Conservation (phyloP, 805 yeast genomes). For the Candida railenensis region DNA sequence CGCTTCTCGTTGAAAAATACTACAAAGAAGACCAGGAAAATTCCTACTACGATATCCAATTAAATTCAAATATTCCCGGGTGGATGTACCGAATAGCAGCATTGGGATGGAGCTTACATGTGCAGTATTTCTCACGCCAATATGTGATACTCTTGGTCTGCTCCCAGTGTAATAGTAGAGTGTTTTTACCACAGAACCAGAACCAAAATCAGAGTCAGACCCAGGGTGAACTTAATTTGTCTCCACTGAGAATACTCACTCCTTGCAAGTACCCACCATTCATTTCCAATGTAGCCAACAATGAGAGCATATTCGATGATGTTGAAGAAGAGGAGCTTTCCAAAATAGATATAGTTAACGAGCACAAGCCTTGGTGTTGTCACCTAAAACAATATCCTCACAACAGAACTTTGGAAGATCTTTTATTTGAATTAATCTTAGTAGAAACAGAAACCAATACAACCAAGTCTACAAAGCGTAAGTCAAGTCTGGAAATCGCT, state of each 20-base stretch:
- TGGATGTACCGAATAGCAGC: conserved; percentile 37
- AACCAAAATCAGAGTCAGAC: background rate
- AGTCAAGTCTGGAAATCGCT: conserved; percentile 24
- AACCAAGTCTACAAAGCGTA: conserved; percentile 12
- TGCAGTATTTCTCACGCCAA: conserved; percentile 26
- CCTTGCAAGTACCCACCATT: conserved; percentile 29
- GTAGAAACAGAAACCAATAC: background rate
- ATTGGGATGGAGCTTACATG: conserved; percentile 36
- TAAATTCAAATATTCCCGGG: conserved; percentile 18
- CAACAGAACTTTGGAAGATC: conserved; percentile 17
- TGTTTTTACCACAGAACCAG: conserved; percentile 20
- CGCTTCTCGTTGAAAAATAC: conserved; percentile 30
- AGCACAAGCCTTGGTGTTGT: conserved; percentile 41
- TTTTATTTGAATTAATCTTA: conserved; percentile 13
- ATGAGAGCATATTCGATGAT: background rate
- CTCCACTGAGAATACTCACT: conserved; percentile 24
- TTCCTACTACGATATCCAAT: conserved; percentile 16
- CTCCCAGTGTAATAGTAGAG: conserved; percentile 34
- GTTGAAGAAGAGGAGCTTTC: conserved; percentile 14
- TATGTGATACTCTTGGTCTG: conserved; percentile 33
- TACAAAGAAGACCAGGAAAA: conserved; percentile 38
- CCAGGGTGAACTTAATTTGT: conserved; percentile 6
- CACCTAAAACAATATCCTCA: conserved; percentile 13
- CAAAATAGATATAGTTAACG: conserved; percentile 19
- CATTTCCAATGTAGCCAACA: background rate